Evolutionary conservation across 1,139 yeast species (phyloP).

Genomic region (Debaryomyces udenii): DNA sequence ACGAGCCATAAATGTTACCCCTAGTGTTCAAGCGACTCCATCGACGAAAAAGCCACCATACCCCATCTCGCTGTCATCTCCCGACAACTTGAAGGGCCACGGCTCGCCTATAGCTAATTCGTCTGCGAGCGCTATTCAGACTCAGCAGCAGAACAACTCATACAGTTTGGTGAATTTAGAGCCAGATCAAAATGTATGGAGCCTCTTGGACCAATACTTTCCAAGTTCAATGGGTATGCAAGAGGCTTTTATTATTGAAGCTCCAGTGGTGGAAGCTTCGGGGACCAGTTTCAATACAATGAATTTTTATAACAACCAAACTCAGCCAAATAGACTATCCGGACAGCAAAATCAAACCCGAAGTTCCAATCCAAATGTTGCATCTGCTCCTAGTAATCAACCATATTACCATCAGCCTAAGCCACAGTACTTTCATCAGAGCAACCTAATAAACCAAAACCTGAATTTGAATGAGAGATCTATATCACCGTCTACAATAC

Average conservation of each 20-base stretch:
- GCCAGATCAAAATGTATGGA: conserved; percentile 69
- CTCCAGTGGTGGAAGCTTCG: conserved; percentile 25
- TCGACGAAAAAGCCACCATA: conserved; percentile 5
- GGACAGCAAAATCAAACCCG: neutral
- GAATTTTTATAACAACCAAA: neutral
- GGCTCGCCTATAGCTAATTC: conserved; percentile 5
- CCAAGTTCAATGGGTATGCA: conserved; percentile 71
- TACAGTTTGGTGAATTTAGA: conserved; percentile 40
- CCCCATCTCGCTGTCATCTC: conserved; percentile 4
- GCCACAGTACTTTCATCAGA: conserved; percentile 26
- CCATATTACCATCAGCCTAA: conserved; percentile 28
- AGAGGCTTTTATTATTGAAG: conserved; percentile 66
- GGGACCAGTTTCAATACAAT: conserved; percentile 7
- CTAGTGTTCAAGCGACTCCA: conserved; percentile 1
- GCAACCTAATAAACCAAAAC: conserved; percentile 14
- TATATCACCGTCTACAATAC: conserved; percentile 29
- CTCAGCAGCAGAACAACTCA: conserved; percentile 5
- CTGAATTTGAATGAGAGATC: conserved; percentile 31
- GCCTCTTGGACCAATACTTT: conserved; percentile 58
- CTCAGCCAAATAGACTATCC: conserved; percentile 4
- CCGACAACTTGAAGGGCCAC: conserved; percentile 7
- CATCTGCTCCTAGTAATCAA: conserved; percentile 2
- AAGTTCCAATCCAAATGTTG: conserved; percentile 1
- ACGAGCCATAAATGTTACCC: conserved; percentile 9
- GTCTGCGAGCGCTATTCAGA: neutral